Base-by-base conservation (phyloP, 2,329 filamentous ascomycete genomes). In the Pseudogymnoascus sp. region DNA sequence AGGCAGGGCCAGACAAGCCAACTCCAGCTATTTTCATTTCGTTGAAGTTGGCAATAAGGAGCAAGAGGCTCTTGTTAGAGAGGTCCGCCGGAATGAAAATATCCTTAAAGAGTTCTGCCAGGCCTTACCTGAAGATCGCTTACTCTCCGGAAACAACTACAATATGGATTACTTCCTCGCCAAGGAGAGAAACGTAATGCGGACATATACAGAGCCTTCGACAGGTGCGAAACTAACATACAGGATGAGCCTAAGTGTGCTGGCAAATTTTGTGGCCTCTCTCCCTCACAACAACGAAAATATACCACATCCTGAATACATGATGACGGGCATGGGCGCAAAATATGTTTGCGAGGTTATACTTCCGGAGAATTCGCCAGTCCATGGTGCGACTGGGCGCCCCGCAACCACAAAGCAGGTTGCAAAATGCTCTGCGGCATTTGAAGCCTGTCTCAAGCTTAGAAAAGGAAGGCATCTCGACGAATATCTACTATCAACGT, bases 351-450 rank as follows among this genome's bases (percentile, higher is more conserved):
- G 89, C 65, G 90, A 96, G 68, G 84, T 96, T 1, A 80, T 90
- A 9, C 76, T 99, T 22, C 93, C 94, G 0, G 82, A 86, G 11
- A 80, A 79, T 20, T 89, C 91, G 0, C 91, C 90, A 0, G 76
- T 97, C 36, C 82, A 80, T 61, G 85, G 83, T 30, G 79, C 83
- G 4, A 78, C 79, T 11, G 93, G 94, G 4, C 77, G 75, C 6
- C 75, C 83, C 0, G 83, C 87, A 61, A 71, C 77, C 6, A 89
- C 81, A 62, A 97, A 96, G 72, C 80, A 85, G 30, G 75, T 88
- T 15, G 93, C 94, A 4, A 95, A 94, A 72, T 90, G 90, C 65
- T 90, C 92, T 0, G 93, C 92, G 2, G 93, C 94, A 0, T 97
- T 93, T 71, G 84, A 91, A 68, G 84, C 88, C 58, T 97, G 92